phyloP scores from a whole-genome alignment of 495 filamentous ascomycete species.

The Aspergillus campestris region DNA sequence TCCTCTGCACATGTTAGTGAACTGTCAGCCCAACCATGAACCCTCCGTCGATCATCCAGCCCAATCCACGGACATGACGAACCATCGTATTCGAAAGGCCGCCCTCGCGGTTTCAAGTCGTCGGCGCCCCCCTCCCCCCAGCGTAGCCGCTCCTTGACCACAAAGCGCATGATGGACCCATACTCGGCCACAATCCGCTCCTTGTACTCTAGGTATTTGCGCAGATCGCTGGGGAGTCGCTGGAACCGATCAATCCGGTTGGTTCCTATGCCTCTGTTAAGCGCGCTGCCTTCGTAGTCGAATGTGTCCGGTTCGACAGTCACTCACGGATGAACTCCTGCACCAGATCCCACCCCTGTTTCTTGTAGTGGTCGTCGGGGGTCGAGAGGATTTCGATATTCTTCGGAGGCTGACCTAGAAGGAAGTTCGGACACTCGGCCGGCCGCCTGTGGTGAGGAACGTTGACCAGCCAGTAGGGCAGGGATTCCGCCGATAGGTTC shows the following conservation, averaged over 20 bases:
- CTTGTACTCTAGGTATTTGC: conserved; percentile 61
- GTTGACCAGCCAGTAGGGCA: conserved; percentile 79
- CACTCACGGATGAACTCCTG: conserved; percentile 46
- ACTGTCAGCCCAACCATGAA: background rate
- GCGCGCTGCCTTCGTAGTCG: background rate
- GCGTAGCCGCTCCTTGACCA: conserved; percentile 53
- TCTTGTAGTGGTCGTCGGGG: conserved; percentile 50
- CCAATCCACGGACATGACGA: conserved; percentile 5
- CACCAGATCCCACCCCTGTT: conserved; percentile 55
- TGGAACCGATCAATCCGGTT: conserved; percentile 70
- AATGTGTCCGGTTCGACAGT: background rate
- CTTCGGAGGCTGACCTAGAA: conserved; percentile 43
- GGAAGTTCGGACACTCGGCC: conserved; percentile 58
- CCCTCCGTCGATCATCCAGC: background rate
- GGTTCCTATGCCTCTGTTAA: conserved; percentile 21
- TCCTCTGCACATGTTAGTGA: conserved; percentile 41
- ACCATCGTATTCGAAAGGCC: conserved; percentile 45
- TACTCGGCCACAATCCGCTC: conserved; percentile 52
- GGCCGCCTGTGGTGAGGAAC: conserved; percentile 53
- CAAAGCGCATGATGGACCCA: conserved; percentile 67
- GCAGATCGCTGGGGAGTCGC: conserved; percentile 62
- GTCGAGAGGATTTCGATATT: conserved; percentile 52
- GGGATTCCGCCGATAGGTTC: conserved; percentile 6
- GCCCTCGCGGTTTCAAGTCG: conserved; percentile 36
- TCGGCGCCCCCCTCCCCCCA: conserved; percentile 44